Conservation (phyloP, 768 basidiomycete genomes). For the Rhizopogon rudus region DNA sequence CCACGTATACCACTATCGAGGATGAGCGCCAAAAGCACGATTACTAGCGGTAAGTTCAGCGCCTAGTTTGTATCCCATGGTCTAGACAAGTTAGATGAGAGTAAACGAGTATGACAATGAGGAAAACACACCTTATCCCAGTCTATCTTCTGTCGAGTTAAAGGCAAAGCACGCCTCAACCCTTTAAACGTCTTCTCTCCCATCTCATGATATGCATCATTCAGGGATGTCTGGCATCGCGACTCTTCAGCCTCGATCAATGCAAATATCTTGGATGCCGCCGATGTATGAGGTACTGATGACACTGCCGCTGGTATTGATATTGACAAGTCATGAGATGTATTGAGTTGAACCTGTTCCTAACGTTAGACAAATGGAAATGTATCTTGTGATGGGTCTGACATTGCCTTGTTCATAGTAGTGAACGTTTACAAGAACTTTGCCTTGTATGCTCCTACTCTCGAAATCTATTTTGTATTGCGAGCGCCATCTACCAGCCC, state of each 20-base stretch:
- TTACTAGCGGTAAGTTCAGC: constrained; percentile 71
- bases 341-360: constrained; percentile 81
- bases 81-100: constrained; percentile 24
- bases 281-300: constrained; percentile 42
- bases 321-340: constrained; percentile 64
- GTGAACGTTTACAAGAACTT: constrained; percentile 81
- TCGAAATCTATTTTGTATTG: constrained; percentile 72
- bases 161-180: constrained; percentile 82
- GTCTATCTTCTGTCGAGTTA: constrained; percentile 91
- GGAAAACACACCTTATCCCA: constrained; percentile 77
- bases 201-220: constrained; percentile 83
- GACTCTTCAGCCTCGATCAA: constrained; percentile 78
- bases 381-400: constrained; percentile 14
- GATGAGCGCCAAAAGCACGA: constrained; percentile 35
- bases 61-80: constrained; percentile 65
- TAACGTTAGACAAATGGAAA: neutral
- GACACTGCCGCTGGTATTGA: constrained; percentile 55
- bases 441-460: constrained; percentile 59
- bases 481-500: constrained; percentile 96
- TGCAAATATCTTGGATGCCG: constrained; percentile 72
- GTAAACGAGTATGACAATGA: neutral
- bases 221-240: constrained; percentile 73
- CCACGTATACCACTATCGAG: neutral
- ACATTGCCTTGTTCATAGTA: constrained; percentile 99
- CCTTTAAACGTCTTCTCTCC: constrained; percentile 92